phyloP scores from a whole-genome alignment of 768 basidiomycete genomes.

The Nidularia pulvinata region DNA sequence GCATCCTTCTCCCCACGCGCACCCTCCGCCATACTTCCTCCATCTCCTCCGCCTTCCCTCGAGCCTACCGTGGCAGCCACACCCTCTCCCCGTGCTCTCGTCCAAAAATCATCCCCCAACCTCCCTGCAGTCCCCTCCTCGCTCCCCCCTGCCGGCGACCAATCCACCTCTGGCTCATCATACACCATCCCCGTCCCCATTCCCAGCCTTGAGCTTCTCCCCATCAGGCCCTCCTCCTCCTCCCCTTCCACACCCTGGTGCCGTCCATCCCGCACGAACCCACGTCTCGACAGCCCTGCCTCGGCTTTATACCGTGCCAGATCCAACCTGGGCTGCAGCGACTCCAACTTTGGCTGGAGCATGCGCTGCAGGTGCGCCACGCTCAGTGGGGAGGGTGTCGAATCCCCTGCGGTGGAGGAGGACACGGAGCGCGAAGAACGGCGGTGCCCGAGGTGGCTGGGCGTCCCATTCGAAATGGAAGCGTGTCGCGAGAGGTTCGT shows the following conservation, averaged over 20 bases:
- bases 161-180: constrained; percentile 5
- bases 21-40: too few species aligned
- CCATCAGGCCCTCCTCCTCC: constrained; percentile 34
- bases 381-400: constrained; percentile 20
- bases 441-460: background rate
- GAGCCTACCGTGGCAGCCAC: too few species aligned
- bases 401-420: constrained; percentile 1
- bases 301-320: constrained; percentile 72
- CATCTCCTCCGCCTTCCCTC: too few species aligned
- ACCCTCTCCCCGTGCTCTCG: constrained; percentile 4
- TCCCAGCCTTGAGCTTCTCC: constrained; percentile 21
- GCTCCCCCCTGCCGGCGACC: background rate
- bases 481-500: background rate
- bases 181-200: constrained; percentile 14
- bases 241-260: constrained; percentile 29
- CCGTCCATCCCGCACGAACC: constrained; percentile 39
- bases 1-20: constrained; percentile 38
- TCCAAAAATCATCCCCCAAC: constrained; percentile 7
- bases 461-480: background rate
- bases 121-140: constrained; percentile 6
- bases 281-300: constrained; percentile 66
- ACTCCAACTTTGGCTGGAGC: constrained; percentile 29
- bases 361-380: constrained; percentile 36
- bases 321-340: constrained; percentile 51
- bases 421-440: constrained; percentile 2